phyloP scores from a whole-genome alignment of 129 eudicot genomes.

The Escallonia herrerae region DNA sequence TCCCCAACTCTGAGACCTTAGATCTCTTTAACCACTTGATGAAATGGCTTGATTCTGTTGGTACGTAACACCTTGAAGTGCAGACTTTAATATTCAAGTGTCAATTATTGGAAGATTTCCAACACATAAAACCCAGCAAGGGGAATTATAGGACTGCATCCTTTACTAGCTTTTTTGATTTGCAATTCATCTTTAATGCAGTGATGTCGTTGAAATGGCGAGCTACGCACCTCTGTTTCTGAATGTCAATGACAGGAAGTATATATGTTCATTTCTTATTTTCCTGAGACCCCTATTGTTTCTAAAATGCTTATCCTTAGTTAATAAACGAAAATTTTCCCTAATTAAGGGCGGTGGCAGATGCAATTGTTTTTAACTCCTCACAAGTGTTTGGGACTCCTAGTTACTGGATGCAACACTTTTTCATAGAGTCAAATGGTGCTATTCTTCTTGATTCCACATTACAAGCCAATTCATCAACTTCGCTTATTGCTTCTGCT shows the following conservation, averaged over 20 bases:
- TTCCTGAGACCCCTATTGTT: neutral
- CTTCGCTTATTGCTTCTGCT: slow-evolving; percentile 63
- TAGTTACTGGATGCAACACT: slow-evolving; percentile 91
- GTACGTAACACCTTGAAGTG: too few species aligned
- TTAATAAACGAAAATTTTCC: slow-evolving; percentile 2
- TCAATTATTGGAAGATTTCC: too few species aligned
- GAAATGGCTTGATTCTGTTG: too few species aligned
- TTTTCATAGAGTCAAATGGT: slow-evolving; percentile 71
- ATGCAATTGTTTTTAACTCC: slow-evolving; percentile 85
- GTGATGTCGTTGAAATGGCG: slow-evolving; percentile 83
- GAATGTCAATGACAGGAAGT: slow-evolving; percentile 61
- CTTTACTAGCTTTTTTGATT: neutral
- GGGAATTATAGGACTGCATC: too few species aligned
- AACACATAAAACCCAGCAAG: too few species aligned
- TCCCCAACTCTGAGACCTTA: too few species aligned
- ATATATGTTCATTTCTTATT: slow-evolving; percentile 10
- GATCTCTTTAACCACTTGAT: too few species aligned
- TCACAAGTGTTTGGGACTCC: slow-evolving; percentile 77
- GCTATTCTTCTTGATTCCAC: slow-evolving; percentile 66
- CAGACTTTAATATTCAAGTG: too few species aligned
- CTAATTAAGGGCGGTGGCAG: slow-evolving; percentile 66
- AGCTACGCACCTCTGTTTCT: slow-evolving; percentile 89
- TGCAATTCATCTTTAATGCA: slow-evolving; percentile 26
- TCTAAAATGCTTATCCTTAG: neutral
- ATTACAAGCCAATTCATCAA: slow-evolving; percentile 44